phyloP scores from a whole-genome alignment of 495 filamentous ascomycete genomes.

The Jackrogersella multiformis region DNA sequence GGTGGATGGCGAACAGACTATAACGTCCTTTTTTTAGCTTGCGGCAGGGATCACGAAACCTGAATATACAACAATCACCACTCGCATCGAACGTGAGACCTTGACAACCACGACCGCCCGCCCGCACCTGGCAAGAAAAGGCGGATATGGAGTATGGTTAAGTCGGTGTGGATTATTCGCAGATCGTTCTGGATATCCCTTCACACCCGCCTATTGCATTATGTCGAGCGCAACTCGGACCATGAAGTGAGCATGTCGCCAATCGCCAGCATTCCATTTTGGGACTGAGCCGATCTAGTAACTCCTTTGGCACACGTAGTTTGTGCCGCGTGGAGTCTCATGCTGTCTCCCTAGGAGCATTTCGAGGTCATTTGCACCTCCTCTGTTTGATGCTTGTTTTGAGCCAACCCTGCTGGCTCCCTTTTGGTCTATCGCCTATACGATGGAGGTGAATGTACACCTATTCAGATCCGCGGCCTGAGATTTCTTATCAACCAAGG shows the following conservation, averaged over 20 bases:
- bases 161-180: conserved; percentile 27
- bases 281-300: conserved; percentile 33
- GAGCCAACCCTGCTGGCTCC: conserved; percentile 49
- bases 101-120: conserved; percentile 34
- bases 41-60: conserved; percentile 45
- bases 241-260: conserved; percentile 19
- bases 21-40: conserved; percentile 40
- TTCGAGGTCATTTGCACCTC: conserved; percentile 44
- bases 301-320: conserved; percentile 27
- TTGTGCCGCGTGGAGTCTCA: conserved; percentile 41
- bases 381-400: conserved; percentile 61
- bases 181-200: conserved; percentile 37
- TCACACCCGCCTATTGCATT: conserved; percentile 15
- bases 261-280: conserved; percentile 22
- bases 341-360: conserved; percentile 34
- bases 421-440: conserved; percentile 42
- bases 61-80: conserved; percentile 28
- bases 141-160: conserved; percentile 31
- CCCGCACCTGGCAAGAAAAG: conserved; percentile 24
- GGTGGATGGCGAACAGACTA: conserved; percentile 34
- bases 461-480: conserved; percentile 1
- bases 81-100: conserved; percentile 32
- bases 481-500: conserved; percentile 1
- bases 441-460: conserved; percentile 18
- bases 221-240: conserved; percentile 19